A percentile compares a stretch with the other conserved stretches of the same genome.
These are phyloP conservation scores for Panicum virgatum DNA, from an alignment of 202 grass and related monocot genomes.

Conservation along the genomic window DNA sequence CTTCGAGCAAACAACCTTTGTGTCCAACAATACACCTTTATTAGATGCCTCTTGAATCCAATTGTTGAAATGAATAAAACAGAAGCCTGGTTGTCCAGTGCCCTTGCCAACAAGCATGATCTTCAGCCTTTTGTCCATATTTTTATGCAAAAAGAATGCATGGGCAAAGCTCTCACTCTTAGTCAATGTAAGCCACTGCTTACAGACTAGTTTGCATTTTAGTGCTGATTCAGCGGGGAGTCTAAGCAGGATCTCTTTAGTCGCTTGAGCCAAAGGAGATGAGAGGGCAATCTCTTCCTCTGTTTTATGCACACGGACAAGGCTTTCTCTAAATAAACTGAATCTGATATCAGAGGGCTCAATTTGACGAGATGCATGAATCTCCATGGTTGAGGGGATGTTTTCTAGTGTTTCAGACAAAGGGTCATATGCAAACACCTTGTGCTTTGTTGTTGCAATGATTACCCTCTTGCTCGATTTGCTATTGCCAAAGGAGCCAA, in stretches of 20 bases:
- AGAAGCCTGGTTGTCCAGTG: not conserved
- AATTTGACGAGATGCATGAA: not conserved
- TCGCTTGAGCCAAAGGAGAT: not conserved
- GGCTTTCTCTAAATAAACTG: not conserved
- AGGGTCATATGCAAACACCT: not conserved
- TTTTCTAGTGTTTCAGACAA: not conserved
- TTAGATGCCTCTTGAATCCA: not conserved
- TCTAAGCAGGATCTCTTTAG: not conserved
- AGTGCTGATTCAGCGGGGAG: not conserved
- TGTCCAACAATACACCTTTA: not conserved
- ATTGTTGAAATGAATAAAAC: not conserved
- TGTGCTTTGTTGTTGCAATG: not conserved
- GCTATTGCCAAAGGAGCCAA: not conserved
- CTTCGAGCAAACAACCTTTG: conserved; percentile 22
- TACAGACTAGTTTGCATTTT: not conserved
- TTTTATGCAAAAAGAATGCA: not conserved
- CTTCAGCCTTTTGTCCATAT: not conserved
- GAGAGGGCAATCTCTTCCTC: not conserved
- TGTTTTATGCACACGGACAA: not conserved
- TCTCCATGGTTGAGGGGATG: not conserved
- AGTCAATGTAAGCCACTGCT: conserved; percentile 16
- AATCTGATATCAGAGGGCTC: not conserved
- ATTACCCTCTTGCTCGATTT: not conserved
- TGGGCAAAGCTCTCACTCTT: not conserved
- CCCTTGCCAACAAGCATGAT: conserved; percentile 22